A percentile compares a stretch with the other conserved stretches of the same genome.
Conservation (phyloP, 1,284 basidiomycete species). For the Heliocybe sulcata region DNA sequence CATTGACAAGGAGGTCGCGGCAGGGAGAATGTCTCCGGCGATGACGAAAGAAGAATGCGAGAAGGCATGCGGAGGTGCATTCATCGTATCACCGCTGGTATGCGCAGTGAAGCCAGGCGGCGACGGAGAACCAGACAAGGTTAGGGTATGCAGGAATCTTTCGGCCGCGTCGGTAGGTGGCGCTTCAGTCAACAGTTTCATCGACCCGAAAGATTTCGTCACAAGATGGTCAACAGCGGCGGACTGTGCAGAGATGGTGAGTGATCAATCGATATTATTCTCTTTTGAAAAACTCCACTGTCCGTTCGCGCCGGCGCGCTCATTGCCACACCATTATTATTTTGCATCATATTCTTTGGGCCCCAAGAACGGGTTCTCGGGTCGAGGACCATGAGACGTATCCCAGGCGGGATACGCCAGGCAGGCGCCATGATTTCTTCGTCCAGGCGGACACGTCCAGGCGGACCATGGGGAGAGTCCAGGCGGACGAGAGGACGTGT, state of each 20-base stretch:
- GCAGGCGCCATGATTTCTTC: no score
- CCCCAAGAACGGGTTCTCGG: no score
- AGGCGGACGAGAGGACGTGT: not conserved
- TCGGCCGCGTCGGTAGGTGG: not conserved
- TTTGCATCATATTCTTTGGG: no score
- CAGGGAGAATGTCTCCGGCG: not conserved
- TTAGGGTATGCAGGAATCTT: not conserved
- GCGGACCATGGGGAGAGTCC: no score
- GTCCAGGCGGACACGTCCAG: no score
- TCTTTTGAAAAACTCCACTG: not conserved
- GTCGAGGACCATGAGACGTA: no score
- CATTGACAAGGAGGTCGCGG: not conserved
- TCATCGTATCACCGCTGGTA: not conserved
- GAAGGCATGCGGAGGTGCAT: not conserved
- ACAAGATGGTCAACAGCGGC: not conserved
- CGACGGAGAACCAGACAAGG: not conserved
- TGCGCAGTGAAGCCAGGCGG: not conserved
- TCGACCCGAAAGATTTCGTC: not conserved
- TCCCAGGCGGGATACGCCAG: no score
- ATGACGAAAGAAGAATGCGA: not conserved
- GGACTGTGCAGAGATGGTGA: not conserved
- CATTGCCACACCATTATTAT: not conserved
- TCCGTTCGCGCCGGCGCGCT: not conserved
- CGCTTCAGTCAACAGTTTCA: not conserved
- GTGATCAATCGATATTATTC: not conserved